A percentile compares a stretch with the other conserved stretches of the same genome.
These are phyloP conservation scores for Durusdinium trenchii DNA, from an alignment of 73 alveolate genomes.

Conservation along the genomic window DNA sequence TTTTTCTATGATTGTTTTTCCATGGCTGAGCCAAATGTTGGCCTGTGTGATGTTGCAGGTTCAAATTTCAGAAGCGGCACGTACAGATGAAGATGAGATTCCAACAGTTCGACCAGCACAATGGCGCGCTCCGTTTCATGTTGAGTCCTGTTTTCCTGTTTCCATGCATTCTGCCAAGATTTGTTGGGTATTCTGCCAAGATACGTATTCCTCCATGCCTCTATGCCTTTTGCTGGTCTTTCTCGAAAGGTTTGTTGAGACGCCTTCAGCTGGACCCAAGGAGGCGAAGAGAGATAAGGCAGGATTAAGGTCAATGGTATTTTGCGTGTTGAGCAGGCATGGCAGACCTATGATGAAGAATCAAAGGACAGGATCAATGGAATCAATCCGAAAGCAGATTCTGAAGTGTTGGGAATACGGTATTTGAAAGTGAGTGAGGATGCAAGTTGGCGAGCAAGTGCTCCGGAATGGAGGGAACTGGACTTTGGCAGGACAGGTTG, in stretches of 20 bases:
- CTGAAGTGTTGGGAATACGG: neutral
- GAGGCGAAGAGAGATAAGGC: slow-evolving; percentile 4
- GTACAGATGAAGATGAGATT: neutral
- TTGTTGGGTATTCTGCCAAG: no score
- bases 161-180: neutral
- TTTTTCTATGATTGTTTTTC: neutral
- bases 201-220: no score
- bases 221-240: neutral
- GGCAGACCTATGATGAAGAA: slow-evolving; percentile 67
- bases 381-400: neutral
- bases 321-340: slow-evolving; percentile 11
- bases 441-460: slow-evolving; percentile 83
- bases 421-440: neutral
- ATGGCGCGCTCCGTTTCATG: slow-evolving; percentile 29
- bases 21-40: neutral
- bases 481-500: slow-evolving; percentile 72
- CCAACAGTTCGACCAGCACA: slow-evolving; percentile 67
- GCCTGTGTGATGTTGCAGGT: neutral
- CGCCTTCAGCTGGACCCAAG: slow-evolving; percentile 66
- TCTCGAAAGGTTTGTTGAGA: slow-evolving; percentile 62
- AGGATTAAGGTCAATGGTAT: neutral
- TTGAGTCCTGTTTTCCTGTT: neutral
- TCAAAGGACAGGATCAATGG: neutral
- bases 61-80: neutral
- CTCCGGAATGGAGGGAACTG: slow-evolving; percentile 55